Conservation (phyloP, 2,329 filamentous ascomycete genomes). For the Colletotrichum liriopes region DNA sequence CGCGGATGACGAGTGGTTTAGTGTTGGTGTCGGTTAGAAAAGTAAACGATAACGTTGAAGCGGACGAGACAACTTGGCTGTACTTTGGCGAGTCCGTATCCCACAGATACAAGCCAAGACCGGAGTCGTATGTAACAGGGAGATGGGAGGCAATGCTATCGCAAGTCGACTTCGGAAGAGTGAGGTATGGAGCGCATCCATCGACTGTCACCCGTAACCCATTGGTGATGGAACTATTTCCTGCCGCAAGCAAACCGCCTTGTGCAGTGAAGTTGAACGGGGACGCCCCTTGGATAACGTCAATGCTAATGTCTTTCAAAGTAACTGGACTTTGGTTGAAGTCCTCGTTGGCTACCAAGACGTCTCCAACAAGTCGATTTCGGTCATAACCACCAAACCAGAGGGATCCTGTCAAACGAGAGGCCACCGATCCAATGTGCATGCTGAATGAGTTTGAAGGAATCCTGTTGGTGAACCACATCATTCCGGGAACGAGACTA, state of each 20-base stretch:
- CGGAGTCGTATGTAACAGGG: conserved; percentile 54
- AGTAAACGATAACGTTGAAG: conserved; percentile 58
- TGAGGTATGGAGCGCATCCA: conserved; percentile 58
- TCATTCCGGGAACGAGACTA: conserved; percentile 48
- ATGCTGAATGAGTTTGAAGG: conserved; percentile 54
- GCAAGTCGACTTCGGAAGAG: conserved; percentile 58
- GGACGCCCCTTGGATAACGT: conserved; percentile 57
- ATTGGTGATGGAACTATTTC: conserved; percentile 47
- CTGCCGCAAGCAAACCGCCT: conserved; percentile 49
- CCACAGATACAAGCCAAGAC: conserved; percentile 60
- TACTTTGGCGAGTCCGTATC: conserved; percentile 53
- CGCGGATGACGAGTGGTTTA: conserved; percentile 42
- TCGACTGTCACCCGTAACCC: conserved; percentile 52
- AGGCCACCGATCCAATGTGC: conserved; percentile 58
- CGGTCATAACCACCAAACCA: conserved; percentile 59
- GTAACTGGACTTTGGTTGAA: conserved; percentile 47
- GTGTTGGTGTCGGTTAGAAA: conserved; percentile 53
- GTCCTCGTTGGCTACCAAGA: conserved; percentile 45
- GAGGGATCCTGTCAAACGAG: conserved; percentile 53
- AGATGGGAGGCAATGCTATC: conserved; percentile 56
- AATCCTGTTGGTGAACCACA: too few species aligned
- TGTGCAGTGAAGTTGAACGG: conserved; percentile 54
- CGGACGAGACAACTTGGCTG: conserved; percentile 56
- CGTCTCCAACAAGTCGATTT: conserved; percentile 55
- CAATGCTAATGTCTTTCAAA: conserved; percentile 58